phyloP scores from a whole-genome alignment of 495 filamentous ascomycete species.

The Hypomontagnella submonticulosa region DNA sequence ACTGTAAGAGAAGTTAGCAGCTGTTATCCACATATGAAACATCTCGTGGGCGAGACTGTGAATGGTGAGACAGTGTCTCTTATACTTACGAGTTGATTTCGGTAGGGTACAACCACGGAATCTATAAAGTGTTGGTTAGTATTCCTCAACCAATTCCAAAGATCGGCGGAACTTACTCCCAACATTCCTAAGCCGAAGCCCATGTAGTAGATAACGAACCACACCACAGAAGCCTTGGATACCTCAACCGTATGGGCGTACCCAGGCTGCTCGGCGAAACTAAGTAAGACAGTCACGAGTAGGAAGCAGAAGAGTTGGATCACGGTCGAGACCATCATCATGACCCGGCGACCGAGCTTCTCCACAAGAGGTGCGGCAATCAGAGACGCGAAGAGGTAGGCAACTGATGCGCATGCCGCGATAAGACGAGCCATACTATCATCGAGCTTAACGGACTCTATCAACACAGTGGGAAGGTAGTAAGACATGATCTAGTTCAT shows the following conservation, averaged over 20 bases:
- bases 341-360: conserved; percentile 65
- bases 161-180: conserved; percentile 39
- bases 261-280: conserved; percentile 53
- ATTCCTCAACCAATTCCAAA: not conserved
- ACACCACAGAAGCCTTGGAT: conserved; percentile 59
- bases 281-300: conserved; percentile 66
- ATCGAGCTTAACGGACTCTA: conserved; percentile 53
- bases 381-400: conserved; percentile 56
- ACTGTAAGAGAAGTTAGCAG: conserved; percentile 22
- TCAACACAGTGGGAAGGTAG: conserved; percentile 58
- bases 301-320: conserved; percentile 67
- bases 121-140: conserved; percentile 21
- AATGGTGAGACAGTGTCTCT: not conserved
- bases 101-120: conserved; percentile 71
- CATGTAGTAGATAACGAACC: conserved; percentile 64
- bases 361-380: conserved; percentile 64
- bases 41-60: not conserved
- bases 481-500: conserved; percentile 49
- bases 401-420: conserved; percentile 47
- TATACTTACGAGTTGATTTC: conserved; percentile 65
- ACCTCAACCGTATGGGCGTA: conserved; percentile 47
- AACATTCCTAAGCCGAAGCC: conserved; percentile 68
- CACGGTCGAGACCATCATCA: conserved; percentile 67
- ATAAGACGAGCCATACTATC: conserved; percentile 49
- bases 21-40: not conserved